Conservation (phyloP, 2,329 filamentous ascomycete genomes). For the Elsinoe fawcettii region DNA sequence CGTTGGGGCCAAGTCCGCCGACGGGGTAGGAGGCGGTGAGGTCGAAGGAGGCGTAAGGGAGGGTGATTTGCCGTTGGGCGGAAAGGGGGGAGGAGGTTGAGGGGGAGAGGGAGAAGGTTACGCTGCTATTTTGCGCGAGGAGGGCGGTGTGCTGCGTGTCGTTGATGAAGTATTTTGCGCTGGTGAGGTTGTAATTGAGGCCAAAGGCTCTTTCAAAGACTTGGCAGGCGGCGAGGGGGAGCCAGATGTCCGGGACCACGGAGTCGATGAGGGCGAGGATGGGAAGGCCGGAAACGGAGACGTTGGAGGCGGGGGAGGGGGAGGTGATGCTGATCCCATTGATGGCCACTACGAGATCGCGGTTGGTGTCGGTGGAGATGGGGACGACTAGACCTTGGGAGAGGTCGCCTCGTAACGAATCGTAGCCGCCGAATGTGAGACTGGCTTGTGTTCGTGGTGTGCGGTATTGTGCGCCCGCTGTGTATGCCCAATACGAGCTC, state of each 20-base stretch:
- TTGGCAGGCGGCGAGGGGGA: constrained; percentile 30
- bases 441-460: constrained; percentile 27
- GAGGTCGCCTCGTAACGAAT: constrained; percentile 51
- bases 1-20: constrained; percentile 44
- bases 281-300: constrained; percentile 32
- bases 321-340: constrained; percentile 30
- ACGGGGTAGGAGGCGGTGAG: constrained; percentile 40
- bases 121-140: constrained; percentile 32
- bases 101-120: constrained; percentile 39
- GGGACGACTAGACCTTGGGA: constrained; percentile 54
- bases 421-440: constrained; percentile 64
- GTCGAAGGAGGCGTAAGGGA: constrained; percentile 46
- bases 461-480: constrained; percentile 63
- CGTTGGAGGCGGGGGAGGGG: constrained; percentile 26
- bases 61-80: constrained; percentile 34
- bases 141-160: constrained; percentile 28
- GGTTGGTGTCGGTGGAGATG: constrained; percentile 48
- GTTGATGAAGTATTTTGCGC: constrained; percentile 33
- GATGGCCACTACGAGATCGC: constrained; percentile 53
- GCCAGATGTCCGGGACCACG: constrained; percentile 34
- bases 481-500: constrained; percentile 67
- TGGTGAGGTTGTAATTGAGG: constrained; percentile 30
- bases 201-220: constrained; percentile 33
- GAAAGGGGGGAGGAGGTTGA: constrained; percentile 28
- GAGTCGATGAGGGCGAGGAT: constrained; percentile 39